Base-by-base conservation (phyloP, 2,329 filamentous ascomycete species). In the Hypoxylon sp. region DNA sequence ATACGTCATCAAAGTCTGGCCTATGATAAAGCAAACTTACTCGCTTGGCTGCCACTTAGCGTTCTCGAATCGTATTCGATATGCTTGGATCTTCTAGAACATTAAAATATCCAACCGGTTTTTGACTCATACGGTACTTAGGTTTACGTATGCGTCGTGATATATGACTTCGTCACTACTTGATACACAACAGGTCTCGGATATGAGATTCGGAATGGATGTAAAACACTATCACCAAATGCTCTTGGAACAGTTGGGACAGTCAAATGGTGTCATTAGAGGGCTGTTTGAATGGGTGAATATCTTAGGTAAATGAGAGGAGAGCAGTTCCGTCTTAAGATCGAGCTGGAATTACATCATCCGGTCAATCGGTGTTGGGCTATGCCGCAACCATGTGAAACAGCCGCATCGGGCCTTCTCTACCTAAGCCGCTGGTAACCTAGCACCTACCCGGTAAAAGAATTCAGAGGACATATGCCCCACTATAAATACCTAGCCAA, bases 1-100 rank as follows among this genome's bases (percentile, higher is more conserved):
- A 67, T 69, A 69, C 67, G 67, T 69, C 67, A 69, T 69, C 53
- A 34, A 30, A 11, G 54, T 43, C 49, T 55, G 51, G 59, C 53
- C 51, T 53, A 34, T 34, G 32, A 37, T 58, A 44, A 47, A 51
- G 22, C 49, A 64, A 59, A 64, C 60, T 59, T 64, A 34, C 56
- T 46, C 32, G 32, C 37, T 49, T 46, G 44, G 43, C 32, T 56
- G 26, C 51, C 34, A 56, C 22, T 60, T 61, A 64, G 56, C 63
- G 58, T 41, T 11, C 11, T 24, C 41, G 41, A 24, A 46, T 46
- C 19, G 19, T 19, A 22, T 24, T 24, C 13, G 11, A 24, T 22
- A 24, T 15, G 19, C 41, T 24, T 46, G 22, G 22, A 19, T 44
- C 39, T 51, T 50, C 46, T 52, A 61, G 46, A 50, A 58, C 47